Base-by-base conservation (phyloP, 2,329 filamentous ascomycete species). In the Trichoderma afroharzianum region DNA sequence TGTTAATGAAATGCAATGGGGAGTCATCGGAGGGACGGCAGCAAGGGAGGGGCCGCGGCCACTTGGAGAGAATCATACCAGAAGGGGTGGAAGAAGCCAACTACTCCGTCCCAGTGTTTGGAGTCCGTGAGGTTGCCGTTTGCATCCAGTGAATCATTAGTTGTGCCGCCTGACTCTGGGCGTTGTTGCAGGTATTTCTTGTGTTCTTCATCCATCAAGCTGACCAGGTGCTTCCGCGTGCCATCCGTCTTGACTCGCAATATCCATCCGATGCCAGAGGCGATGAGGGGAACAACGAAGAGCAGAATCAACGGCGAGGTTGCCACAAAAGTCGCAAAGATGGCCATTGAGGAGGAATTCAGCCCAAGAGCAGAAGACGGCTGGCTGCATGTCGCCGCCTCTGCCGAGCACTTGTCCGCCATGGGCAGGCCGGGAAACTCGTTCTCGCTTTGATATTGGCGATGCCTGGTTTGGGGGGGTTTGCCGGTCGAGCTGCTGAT, bases 81-180 rank as follows among this genome's bases (percentile, higher is more conserved):
- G 81, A 98, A 99, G 1, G 96, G 96, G 81, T 99, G 96, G 80
- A 99, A 97, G 86, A 99, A 98, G 61, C 94, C 96, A 74, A 98
- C 89, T 68, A 98, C 90, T 36, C 95, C 95, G 73, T 91, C 86
- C 93, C 93, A 98, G 59, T 92, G 86, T 72, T 77, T 75, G 2
- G 87, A 84, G 12, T 80, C 81, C 70, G 81, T 82, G 47, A 57
- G 50, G 7, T 74, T 71, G 69, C 80, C 84, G 4, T 79, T 77
- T 6, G 85, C 82, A 43, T 84, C 90, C 91, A 91, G 93, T 64
- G 90, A 91, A 32, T 90, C 88, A 74, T 92, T 90, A 33, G 79
- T 78, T 71, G 76, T 80, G 63, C 79, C 79, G 39, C 78, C 78
- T 15, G 81, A 78, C 3, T 77, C 77, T 39, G 75, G 75, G 55